Conservation (phyloP, 2,329 filamentous ascomycete genomes). For the Lecanicillium sp. region DNA sequence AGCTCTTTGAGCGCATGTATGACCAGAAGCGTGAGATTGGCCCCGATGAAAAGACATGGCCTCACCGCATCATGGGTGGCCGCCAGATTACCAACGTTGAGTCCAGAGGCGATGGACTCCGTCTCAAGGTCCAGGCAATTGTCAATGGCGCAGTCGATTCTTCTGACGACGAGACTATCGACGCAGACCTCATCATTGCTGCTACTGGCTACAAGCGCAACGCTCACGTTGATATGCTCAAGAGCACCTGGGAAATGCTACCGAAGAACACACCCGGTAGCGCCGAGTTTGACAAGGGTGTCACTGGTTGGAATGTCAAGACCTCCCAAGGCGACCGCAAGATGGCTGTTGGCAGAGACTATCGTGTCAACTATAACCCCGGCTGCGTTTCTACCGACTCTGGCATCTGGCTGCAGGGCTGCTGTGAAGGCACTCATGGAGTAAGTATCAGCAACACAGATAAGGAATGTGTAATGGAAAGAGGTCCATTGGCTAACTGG, state of each 20-base stretch:
- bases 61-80: conserved; percentile 68
- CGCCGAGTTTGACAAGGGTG: conserved; percentile 23
- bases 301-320: conserved; percentile 32
- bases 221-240: conserved; percentile 70
- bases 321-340: conserved; percentile 31
- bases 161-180: conserved; percentile 49
- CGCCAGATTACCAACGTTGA: conserved; percentile 59
- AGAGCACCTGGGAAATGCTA: conserved; percentile 56
- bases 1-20: conserved; percentile 82
- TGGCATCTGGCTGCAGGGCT: conserved; percentile 88
- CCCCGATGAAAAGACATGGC: conserved; percentile 65
- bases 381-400: conserved; percentile 62
- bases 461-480: background rate
- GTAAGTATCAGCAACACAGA: conserved; percentile 50
- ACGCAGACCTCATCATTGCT: conserved; percentile 74
- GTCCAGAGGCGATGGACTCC: conserved; percentile 40
- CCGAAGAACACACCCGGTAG: conserved; percentile 34
- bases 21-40: conserved; percentile 67
- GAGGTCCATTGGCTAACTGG: background rate
- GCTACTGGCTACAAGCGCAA: conserved; percentile 81
- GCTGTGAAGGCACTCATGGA: conserved; percentile 86
- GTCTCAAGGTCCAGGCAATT: conserved; percentile 48
- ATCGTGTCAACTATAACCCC: conserved; percentile 63
- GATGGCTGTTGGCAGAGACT: conserved; percentile 68
- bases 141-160: conserved; percentile 27